A percentile compares a stretch with the other conserved stretches of the same genome.
phyloP scores from a whole-genome alignment of 257 asterid genomes.

The Paulownia fortunei region DNA sequence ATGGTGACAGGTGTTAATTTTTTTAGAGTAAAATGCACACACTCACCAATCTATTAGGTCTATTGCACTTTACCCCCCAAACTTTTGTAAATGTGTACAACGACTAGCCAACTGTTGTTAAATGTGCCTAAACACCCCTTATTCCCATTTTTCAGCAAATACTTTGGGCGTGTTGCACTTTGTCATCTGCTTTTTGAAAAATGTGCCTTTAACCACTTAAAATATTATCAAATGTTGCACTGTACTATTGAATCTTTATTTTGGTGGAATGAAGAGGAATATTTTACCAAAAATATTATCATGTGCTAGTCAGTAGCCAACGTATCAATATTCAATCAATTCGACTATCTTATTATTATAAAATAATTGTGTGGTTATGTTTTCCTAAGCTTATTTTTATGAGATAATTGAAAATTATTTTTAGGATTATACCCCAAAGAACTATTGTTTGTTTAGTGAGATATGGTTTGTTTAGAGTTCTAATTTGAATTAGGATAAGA shows the following conservation, averaged over 20 bases:
- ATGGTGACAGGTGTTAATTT: neutral
- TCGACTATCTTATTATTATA: too few relatives aligned
- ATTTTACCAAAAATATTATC: too few relatives aligned
- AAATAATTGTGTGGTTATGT: too few relatives aligned
- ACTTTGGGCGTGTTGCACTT: neutral
- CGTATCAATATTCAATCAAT: too few relatives aligned
- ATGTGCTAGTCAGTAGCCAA: neutral
- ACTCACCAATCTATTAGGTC: neutral
- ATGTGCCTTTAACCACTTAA: neutral
- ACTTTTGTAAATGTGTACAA: too few relatives aligned
- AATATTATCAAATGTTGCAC: too few relatives aligned
- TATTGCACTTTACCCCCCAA: too few relatives aligned
- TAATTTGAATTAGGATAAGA: neutral
- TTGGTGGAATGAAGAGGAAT: too few relatives aligned
- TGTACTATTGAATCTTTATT: too few relatives aligned
- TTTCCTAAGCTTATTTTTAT: too few relatives aligned
- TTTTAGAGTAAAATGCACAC: neutral
- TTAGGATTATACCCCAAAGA: too few relatives aligned
- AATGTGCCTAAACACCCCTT: neutral
- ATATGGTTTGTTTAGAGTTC: neutral
- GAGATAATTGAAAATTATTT: too few relatives aligned
- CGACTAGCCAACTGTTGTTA: neutral
- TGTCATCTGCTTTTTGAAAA: neutral
- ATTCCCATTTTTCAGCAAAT: neutral
- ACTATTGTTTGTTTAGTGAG: neutral